Base-by-base conservation (phyloP, 169 alveolate genomes). In the Eimeria maxima region DNA sequence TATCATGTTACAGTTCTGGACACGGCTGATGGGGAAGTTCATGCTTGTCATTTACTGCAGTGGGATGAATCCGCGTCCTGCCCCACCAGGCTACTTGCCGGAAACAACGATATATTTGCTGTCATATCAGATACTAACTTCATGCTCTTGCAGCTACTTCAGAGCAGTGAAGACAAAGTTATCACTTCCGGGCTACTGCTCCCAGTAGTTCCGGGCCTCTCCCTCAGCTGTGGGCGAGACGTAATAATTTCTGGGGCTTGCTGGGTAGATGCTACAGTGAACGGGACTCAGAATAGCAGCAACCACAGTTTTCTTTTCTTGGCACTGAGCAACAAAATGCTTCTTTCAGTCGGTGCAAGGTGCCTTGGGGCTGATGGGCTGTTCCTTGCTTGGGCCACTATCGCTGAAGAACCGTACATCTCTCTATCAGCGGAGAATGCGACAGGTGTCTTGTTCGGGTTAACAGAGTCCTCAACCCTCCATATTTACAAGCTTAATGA, bases 331-430 rank as follows among this genome's bases (percentile, higher is more conserved):
- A 87, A 42, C 65, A 87, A 87, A 47, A 11, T 42, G 60, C 24
- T 87, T 47, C 63, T 87, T 38, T 80, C 93, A 42, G n/a, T 87
- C 29, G 93, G 93, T 38, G 83, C 65, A n/a, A 67, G 83, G 53
- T 38, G 65, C 13, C 27, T 60, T 63, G 80, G 80, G 50, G 65
- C 81, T 3, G 93, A 18, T 14, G 93, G 65, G 63, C 93, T 81
- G 10, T 63, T 60, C 14, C 93, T 87, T 44, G 93, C 93, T 42
- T 87, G 93, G 93, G 80, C 60, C 69, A 38, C 83, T 20, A 63
- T n/a, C 44, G 11, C 83, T 6, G 81, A 87, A 63, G 74, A 87
- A 60, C 60, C 42, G 83, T 87, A 63, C 81, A 22, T 42, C 6
- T 87, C 93, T 13, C 73, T 87, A 63, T 45, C 81, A 60, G 80